Evolutionary conservation across 169 alveolate species (phyloP).

Genomic region (Nephromyces sp.): DNA sequence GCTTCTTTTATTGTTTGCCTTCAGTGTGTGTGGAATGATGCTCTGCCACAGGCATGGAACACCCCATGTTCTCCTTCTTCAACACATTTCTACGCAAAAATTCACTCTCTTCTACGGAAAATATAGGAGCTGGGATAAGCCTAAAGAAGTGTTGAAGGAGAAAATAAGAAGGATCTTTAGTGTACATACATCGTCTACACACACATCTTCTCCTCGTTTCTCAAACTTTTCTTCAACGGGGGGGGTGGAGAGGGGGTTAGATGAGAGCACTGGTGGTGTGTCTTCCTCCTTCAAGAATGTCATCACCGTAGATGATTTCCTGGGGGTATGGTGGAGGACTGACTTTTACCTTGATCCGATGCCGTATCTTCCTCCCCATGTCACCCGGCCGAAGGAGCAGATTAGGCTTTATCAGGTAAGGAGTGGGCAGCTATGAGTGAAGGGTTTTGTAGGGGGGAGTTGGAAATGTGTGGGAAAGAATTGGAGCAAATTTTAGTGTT

Average conservation of each 20-base stretch:
- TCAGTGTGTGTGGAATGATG: no score
- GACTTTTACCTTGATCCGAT: slow-evolving; percentile 42
- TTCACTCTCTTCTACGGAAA: slow-evolving; percentile 38
- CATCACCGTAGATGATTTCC: slow-evolving; percentile 40
- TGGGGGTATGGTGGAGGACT: slow-evolving; percentile 54
- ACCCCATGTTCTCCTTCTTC: slow-evolving; percentile 45
- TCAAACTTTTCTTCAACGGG: slow-evolving; percentile 2
- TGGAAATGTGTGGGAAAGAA: neutral
- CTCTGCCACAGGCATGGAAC: slow-evolving; percentile 40
- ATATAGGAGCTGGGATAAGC: slow-evolving; percentile 51
- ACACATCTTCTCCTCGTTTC: slow-evolving; percentile 17
- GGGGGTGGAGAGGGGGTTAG: slow-evolving; percentile 2
- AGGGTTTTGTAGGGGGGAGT: neutral
- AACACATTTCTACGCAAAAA: slow-evolving; percentile 30
- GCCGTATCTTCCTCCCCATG: slow-evolving; percentile 52
- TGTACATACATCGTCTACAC: neutral
- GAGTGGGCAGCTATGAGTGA: neutral
- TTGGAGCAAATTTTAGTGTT: no score
- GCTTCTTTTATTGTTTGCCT: no score
- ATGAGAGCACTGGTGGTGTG: neutral
- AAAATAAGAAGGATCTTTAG: slow-evolving; percentile 19
- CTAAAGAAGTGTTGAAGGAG: slow-evolving; percentile 37
- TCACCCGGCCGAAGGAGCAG: slow-evolving; percentile 49
- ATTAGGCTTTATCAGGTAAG: slow-evolving; percentile 45
- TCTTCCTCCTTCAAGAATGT: neutral